A percentile compares a stretch with the other conserved stretches of the same genome.
These are phyloP conservation scores for Botrytis paeoniae DNA, from an alignment of 2,329 filamentous ascomycete species.

Conservation along the genomic window DNA sequence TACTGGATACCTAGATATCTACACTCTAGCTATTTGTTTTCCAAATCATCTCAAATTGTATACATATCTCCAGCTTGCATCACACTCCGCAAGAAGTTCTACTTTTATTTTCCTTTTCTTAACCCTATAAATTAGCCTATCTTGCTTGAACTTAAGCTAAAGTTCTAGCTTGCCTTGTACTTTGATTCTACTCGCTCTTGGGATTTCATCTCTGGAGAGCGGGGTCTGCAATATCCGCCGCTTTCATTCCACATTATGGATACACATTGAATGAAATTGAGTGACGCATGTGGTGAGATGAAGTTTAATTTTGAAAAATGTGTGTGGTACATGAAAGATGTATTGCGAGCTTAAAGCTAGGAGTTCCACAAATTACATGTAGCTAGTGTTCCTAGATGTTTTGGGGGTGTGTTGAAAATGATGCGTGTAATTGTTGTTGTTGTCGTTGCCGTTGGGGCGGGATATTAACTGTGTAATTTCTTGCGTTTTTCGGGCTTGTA, in stretches of 20 bases:
- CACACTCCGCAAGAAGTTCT: not conserved
- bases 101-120: no score
- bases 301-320: not conserved
- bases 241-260: not conserved
- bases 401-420: not conserved
- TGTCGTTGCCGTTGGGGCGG: no score
- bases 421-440: no score
- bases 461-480: no score
- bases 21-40: not conserved
- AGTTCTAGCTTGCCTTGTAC: not conserved
- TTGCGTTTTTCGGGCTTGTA: no score
- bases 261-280: not conserved
- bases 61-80: not conserved
- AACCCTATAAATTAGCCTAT: not conserved
- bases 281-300: not conserved
- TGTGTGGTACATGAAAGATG: not conserved
- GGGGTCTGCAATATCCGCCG: not conserved
- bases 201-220: not conserved
- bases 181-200: not conserved
- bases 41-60: not conserved
- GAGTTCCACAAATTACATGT: no score
- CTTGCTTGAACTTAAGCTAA: not conserved
- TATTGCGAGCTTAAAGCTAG: not conserved
- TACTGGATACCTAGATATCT: not conserved
- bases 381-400: no score